A percentile compares a stretch with the other conserved stretches of the same genome.
phyloP scores from a whole-genome alignment of 2,329 filamentous ascomycete species.

The Botryotinia globosa region DNA sequence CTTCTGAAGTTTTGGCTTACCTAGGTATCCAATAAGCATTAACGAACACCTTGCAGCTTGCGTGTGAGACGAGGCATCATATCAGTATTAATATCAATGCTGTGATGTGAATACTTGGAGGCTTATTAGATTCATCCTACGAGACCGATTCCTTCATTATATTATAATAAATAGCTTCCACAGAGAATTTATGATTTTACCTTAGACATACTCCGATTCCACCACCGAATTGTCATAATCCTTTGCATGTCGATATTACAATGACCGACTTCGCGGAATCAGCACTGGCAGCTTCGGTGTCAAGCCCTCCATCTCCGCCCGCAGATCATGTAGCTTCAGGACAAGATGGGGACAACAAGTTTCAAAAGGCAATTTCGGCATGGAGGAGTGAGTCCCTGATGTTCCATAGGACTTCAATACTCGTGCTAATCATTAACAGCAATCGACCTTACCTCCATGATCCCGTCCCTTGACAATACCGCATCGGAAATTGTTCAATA shows the following conservation, averaged over 20 bases:
- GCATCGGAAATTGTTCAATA: constrained; percentile 94
- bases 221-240: constrained; percentile 7
- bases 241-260: constrained; percentile 15
- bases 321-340: constrained; percentile 26
- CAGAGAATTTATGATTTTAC: neutral
- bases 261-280: constrained; percentile 37
- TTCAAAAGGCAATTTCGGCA: constrained; percentile 90
- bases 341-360: constrained; percentile 75
- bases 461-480: constrained; percentile 83
- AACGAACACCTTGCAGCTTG: constrained; percentile 21
- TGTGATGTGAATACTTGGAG: neutral
- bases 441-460: constrained; percentile 80
- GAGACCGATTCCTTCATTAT: neutral
- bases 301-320: constrained; percentile 17
- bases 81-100: neutral
- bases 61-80: neutral
- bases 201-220: neutral
- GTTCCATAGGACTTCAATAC: constrained; percentile 14
- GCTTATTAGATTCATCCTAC: constrained; percentile 4
- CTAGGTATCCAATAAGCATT: constrained; percentile 6
- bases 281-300: constrained; percentile 26
- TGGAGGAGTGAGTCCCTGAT: constrained; percentile 73
- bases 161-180: neutral
- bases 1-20: neutral
- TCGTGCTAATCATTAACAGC: constrained; percentile 48